Evolutionary conservation across 306 rosid genomes (phyloP), one percentile per base, ranked within the genome.

Genomic region (Gillenia trifoliata): DNA sequence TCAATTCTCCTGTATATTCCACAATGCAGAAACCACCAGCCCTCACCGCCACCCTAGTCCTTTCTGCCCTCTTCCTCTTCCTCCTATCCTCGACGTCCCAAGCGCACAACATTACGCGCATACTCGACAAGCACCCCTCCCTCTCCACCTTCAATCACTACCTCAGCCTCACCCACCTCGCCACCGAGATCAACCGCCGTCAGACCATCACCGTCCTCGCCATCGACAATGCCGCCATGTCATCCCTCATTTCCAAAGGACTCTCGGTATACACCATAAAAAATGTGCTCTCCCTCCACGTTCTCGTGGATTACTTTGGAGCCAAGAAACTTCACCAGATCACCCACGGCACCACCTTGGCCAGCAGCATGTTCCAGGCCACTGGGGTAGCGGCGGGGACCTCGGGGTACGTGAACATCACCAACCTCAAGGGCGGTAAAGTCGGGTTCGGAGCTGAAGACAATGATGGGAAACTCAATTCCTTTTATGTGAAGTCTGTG

Each of bases 131-230:
- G 11, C 90, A 85, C 85, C 99, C 97, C 0, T 83, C 68, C 0
- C 85, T 88, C 82, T 90, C 98, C 70, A 87, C 96, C 85, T 94
- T 88, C 85, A 94, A 87, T 86, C 96, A 90, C 82, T 92, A 92
- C 85, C 99, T 94, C 72, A 54, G 92, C 64, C n/a, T 78, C 79
- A 94, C 99, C 5, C 99, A 87, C 85, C 96, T 94, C 8, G 98
- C 96, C 57, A 89, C 71, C 15, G 99, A 94, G 67, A 90, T 94
- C 77, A 94, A 94, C 91, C 93, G 93, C 74, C 90, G 99, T 13
- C 91, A 82, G 43, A 94, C 99, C 78, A 94, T 94, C 69, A 94
- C 99, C 25, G 87, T 92, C 83, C 97, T 94, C 0, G 93, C 95
- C 47, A 25, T 94, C 16, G 96, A 94, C 91, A 94, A 94, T 66